Percentiles rank a stretch among this genome's conserved stretches.
Evolutionary conservation across 768 basidiomycete genomes (phyloP).

Genomic region (Leucocoprinus birnbaumii): DNA sequence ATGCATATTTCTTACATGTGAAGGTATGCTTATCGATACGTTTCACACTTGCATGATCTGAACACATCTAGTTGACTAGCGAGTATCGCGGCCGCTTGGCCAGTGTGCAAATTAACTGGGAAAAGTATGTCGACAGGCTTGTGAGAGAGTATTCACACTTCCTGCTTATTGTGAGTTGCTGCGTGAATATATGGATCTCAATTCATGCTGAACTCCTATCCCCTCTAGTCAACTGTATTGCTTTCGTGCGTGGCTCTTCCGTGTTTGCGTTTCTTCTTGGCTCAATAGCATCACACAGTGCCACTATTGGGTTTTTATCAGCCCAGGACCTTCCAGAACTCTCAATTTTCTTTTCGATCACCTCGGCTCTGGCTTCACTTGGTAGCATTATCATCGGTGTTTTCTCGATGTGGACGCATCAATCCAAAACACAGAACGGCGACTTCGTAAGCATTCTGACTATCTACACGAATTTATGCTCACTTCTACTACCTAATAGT

Average conservation of each 20-base stretch:
- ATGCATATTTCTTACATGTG: constrained; percentile 47
- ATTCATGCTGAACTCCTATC: not conserved
- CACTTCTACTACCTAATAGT: constrained; percentile 26
- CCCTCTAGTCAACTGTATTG: constrained; percentile 44
- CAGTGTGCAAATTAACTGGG: constrained; percentile 47
- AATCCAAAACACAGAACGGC: constrained; percentile 39
- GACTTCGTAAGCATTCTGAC: constrained; percentile 34
- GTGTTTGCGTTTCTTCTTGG: not conserved
- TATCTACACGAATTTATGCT: not conserved
- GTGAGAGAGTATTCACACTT: constrained; percentile 56
- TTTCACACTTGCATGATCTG: too few species aligned
- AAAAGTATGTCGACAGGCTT: constrained; percentile 45
- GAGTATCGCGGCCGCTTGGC: constrained; percentile 48
- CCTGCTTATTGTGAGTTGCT: constrained; percentile 44
- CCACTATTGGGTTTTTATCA: constrained; percentile 47
- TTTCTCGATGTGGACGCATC: constrained; percentile 56
- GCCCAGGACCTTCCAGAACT: constrained; percentile 36
- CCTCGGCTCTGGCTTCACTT: constrained; percentile 48
- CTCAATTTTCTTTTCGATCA: constrained; percentile 34
- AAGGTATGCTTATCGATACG: constrained; percentile 24
- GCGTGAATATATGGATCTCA: not conserved
- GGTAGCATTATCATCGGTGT: constrained; percentile 55
- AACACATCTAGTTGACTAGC: constrained; percentile 29
- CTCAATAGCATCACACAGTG: constrained; percentile 24
- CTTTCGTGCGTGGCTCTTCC: constrained; percentile 40